A percentile compares a stretch with the other conserved stretches of the same genome.
These are phyloP conservation scores for Coemansia sp. DNA, from an alignment of 371 early-diverging fungal genomes.

Conservation along the genomic window DNA sequence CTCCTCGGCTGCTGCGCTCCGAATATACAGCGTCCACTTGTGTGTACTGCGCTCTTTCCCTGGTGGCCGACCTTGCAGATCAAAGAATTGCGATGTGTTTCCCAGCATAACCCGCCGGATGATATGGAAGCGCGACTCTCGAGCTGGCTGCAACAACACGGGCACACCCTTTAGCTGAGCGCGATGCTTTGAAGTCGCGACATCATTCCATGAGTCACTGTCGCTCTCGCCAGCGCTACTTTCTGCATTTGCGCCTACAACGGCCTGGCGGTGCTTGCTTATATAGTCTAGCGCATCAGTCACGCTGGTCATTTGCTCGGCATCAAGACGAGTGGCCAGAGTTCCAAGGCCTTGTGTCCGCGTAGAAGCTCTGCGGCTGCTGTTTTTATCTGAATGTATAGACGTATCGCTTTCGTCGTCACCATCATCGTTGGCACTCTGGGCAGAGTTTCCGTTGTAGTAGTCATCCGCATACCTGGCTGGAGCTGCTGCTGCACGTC, in stretches of 20 bases:
- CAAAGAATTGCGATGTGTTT: constrained; percentile 69
- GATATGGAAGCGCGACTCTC: constrained; percentile 83
- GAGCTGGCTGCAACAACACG: constrained; percentile 37
- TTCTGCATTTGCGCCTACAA: constrained; percentile 5
- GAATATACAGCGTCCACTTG: constrained; percentile 90
- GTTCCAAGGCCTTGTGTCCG: constrained; percentile 13
- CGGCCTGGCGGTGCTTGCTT: constrained; percentile 6
- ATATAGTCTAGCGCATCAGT: constrained; percentile 27
- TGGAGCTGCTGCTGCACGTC: constrained; percentile 18
- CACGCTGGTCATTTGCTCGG: constrained; percentile 36
- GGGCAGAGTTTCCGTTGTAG: constrained; percentile 6
- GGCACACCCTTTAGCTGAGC: neutral
- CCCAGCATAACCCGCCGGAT: constrained; percentile 79
- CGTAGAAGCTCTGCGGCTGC: constrained; percentile 4
- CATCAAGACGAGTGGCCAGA: constrained; percentile 17
- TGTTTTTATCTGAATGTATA: neutral
- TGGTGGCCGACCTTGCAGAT: constrained; percentile 62
- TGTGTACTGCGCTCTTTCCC: constrained; percentile 67
- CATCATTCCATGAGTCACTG: neutral
- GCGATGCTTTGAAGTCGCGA: constrained; percentile 9
- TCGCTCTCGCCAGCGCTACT: constrained; percentile 35
- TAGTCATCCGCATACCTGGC: constrained; percentile 3
- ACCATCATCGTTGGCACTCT: constrained; percentile 6
- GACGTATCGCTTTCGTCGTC: neutral
- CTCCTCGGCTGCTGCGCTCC: constrained; percentile 54